Conservation (phyloP, 2,329 filamentous ascomycete genomes). For the Pyrenochaeta sp. region DNA sequence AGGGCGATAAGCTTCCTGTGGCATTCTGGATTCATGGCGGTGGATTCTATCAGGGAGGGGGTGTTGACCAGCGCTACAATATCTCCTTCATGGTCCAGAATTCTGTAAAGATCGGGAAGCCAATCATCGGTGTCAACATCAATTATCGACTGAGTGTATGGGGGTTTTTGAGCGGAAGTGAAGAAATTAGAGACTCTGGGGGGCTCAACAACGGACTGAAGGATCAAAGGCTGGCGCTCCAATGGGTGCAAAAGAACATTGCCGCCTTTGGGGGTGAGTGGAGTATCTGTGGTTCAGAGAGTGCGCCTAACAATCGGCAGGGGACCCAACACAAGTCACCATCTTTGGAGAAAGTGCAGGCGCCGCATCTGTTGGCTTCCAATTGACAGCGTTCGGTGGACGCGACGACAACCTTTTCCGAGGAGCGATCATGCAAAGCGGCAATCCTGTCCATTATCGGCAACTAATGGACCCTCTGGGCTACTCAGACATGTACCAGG, state of each 20-base stretch:
- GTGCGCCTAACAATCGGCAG: constrained; percentile 42
- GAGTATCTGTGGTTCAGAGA: constrained; percentile 30
- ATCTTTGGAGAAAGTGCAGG: constrained; percentile 57
- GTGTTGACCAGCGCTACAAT: constrained; percentile 62
- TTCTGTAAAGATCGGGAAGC: constrained; percentile 54
- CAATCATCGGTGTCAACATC: constrained; percentile 55
- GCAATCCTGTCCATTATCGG: constrained; percentile 46
- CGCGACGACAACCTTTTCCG: constrained; percentile 58
- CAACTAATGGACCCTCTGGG: constrained; percentile 23
- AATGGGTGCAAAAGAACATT: constrained; percentile 56
- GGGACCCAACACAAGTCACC: constrained; percentile 51
- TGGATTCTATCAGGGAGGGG: constrained; percentile 57
- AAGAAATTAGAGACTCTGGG: constrained; percentile 50
- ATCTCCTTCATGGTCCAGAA: constrained; percentile 56
- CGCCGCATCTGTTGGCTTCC: constrained; percentile 53
- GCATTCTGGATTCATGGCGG: constrained; percentile 65
- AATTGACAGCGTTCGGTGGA: constrained; percentile 56
- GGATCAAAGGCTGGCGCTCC: constrained; percentile 56
- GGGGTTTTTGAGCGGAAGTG: constrained; percentile 66
- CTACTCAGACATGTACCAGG: constrained; percentile 26
- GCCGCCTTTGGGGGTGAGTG: constrained; percentile 52
- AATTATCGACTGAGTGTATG: constrained; percentile 64
- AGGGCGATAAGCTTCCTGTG: constrained; percentile 56
- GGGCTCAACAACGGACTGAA: constrained; percentile 56
- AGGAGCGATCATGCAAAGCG: constrained; percentile 56